Evolutionary conservation across 2,329 filamentous ascomycete species (phyloP), one percentile per base, ranked within the genome.

Genomic region (Beauveria asiatica): DNA sequence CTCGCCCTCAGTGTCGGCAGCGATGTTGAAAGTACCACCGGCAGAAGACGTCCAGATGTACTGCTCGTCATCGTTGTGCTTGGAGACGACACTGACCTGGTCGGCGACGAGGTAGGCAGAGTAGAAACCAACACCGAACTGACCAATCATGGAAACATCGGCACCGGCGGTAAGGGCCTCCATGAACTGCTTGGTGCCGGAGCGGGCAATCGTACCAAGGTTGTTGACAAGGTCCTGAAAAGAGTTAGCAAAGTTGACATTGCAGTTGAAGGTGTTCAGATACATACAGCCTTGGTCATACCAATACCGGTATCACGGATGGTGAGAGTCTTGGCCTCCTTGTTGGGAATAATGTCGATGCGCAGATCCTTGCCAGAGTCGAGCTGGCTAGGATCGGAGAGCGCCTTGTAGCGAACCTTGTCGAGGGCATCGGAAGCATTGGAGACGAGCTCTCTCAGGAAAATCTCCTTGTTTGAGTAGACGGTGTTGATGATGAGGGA

Each of bases 71-170:
- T 99, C 94, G 76, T 99, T 99, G 90, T 97, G 83, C 87, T 97
- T 99, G 72, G 94, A 97, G 78, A 96, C 74, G 75, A 99, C 92
- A 68, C 87, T 92, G 70, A 99, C 94, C 71, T 86, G 87, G 84
- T 99, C 94, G 76, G 94, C 94, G 69, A 99, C 94, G 63, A 99
- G 92, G 86, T 99, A 99, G 74, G 94, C 94, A 64, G 94, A 97
- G 88, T 99, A 99, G 90, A 99, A 99, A 89, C 94, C 94, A 72
- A 99, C 94, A 95, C 94, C 94, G 78, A 99, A 99, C 83, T 99
- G 94, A 74, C 94, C 94, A 77, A 99, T 99, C 94, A 99, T 97
- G 80, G 94, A 97, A 69, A 99, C 94, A 80, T 99, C 94, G 75
- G 94, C 94, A 83, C 94, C 94, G 67, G 94, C 94, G 70, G 92